Percentiles rank a stretch among this genome's conserved stretches.
These are phyloP conservation scores for Cystobasidiaceae sp. DNA, from an alignment of 1,284 basidiomycete species.

Conservation along the genomic window DNA sequence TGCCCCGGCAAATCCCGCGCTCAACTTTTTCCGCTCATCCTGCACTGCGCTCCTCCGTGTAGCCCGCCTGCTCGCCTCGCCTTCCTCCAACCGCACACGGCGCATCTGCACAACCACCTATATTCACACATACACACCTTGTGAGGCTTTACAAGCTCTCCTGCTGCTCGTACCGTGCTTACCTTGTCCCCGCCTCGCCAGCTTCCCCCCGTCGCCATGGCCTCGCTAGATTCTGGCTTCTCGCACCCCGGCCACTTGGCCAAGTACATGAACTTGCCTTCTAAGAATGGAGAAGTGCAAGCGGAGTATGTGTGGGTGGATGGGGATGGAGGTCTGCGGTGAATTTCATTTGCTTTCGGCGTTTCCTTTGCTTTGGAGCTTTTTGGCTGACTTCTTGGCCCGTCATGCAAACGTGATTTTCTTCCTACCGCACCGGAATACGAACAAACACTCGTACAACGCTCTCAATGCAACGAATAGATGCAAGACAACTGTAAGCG, in stretches of 20 bases:
- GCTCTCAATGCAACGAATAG: background rate
- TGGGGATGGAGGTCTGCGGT: background rate
- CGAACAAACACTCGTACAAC: background rate
- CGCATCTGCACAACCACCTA: background rate
- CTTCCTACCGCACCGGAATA: background rate
- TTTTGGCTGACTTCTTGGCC: background rate
- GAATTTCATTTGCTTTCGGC: background rate
- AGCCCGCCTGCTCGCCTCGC: background rate
- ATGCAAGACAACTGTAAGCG: conserved; percentile 71
- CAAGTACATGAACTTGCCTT: conserved; percentile 36
- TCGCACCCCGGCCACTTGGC: conserved; percentile 28
- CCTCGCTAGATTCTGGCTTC: conserved; percentile 27
- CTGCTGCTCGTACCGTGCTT: background rate
- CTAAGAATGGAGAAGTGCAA: conserved; percentile 70
- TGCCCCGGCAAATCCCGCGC: too few relatives aligned
- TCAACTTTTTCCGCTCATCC: too few relatives aligned
- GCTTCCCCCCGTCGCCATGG: background rate
- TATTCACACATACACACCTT: too few relatives aligned
- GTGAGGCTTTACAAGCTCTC: background rate
- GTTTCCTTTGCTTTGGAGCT: background rate
- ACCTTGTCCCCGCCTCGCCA: background rate
- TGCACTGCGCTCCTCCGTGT: background rate
- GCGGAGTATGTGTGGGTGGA: conserved; percentile 68
- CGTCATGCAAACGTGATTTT: background rate
- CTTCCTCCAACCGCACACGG: background rate